Base-by-base conservation (phyloP, 2,329 filamentous ascomycete species). In the Chrysoporthe austroafricana region DNA sequence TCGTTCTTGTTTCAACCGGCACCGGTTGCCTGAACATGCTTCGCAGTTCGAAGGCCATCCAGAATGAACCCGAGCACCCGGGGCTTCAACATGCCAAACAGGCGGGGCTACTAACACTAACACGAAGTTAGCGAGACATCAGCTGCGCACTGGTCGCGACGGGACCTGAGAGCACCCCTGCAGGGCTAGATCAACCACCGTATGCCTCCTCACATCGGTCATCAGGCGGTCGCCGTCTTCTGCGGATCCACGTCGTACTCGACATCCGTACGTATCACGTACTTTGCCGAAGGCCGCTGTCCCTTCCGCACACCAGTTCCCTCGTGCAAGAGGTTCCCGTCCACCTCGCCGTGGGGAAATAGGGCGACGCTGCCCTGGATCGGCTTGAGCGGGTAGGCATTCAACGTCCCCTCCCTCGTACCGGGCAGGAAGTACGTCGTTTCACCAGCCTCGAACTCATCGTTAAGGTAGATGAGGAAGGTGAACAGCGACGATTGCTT, bases 261-360 rank as follows among this genome's bases (percentile, higher is more conserved):
- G 4, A 92, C 86, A 74, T 92, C 90, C 0, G 89, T 91, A 66
- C 90, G 77, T 57, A 92, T 91, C 1, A 92, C 88, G 74, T 92
- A 92, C 75, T 86, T 86, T 0, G 87, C 86, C 21, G 66, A 50
- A 7, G 68, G 68, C 7, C 11, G 26, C 5, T 61, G 61, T 0
- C 88, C 89, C 72, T 85, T 86, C n/a, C 84, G 82, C 0, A 92
- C 90, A 0, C 90, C 90, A 0, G 90, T 91, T 0, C 90, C 90
- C 74, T 92, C 90, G 72, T 92, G 90, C 67, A 92, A 73, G 64
- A 91, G 75, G 5, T 88, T 88, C 0, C 88, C 88, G 52, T 85
- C 84, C 0, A 86, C 84, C 71, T 92, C 90, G 0, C 90, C 90
- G 66, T 92, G 90, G 0, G 90, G 89, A 70, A 92, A 92, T 3